These are phyloP conservation scores for Acacia melanoxylon DNA, from an alignment of 306 rosid species.

Conservation along the genomic window DNA sequence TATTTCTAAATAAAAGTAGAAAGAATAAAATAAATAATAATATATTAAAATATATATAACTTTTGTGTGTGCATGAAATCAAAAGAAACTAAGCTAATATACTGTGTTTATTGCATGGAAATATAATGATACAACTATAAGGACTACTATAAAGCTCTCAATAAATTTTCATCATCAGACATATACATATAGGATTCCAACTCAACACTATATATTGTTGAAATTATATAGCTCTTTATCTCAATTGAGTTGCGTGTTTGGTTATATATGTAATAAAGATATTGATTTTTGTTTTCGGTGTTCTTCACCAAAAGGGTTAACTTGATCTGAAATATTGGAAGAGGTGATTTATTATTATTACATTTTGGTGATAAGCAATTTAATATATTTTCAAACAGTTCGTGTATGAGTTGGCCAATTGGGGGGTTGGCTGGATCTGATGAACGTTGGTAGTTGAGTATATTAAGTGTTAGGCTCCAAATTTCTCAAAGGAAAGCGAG, in stretches of 20 bases:
- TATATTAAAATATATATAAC: no score
- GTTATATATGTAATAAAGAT: not conserved
- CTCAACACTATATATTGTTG: not conserved
- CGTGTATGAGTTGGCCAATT: not conserved
- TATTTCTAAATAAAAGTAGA: no score
- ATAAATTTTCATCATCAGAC: not conserved
- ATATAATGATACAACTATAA: no score
- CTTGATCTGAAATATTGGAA: not conserved
- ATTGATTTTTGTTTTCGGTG: not conserved
- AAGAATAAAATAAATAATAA: no score
- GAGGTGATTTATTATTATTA: not conserved
- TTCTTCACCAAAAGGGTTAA: not conserved
- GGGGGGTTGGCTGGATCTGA: not conserved
- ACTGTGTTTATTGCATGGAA: no score
- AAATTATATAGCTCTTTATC: not conserved
- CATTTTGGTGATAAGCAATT: not conserved
- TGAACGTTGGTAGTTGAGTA: not conserved
- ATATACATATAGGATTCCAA: not conserved
- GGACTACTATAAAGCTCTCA: not conserved
- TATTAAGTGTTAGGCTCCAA: not conserved
- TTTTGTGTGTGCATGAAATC: no score
- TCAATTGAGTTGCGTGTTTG: not conserved
- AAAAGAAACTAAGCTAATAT: no score
- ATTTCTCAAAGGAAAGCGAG: not conserved
- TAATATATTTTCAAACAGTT: not conserved